Evolutionary conservation across 139 green algal genomes (phyloP), one percentile per base, ranked within the genome.

Genomic region (Chlamydomonas sp.): DNA sequence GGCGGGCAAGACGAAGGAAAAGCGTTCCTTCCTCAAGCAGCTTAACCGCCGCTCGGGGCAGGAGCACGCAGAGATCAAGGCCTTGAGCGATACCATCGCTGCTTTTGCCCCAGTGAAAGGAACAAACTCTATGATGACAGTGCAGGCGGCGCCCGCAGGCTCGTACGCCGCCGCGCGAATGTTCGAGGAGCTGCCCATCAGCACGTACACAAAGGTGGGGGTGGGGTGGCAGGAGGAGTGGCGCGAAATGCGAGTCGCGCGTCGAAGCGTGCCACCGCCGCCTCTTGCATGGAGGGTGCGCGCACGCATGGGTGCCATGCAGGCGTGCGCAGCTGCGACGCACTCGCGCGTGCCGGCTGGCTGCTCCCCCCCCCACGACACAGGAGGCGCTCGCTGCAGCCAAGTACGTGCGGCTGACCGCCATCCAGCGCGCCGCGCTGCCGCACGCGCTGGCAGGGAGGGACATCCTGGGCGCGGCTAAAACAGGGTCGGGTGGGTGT

Each of bases 401-500:
- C 66, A 83, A 85, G 29, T 97, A 84, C 54, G 69, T 77, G 1
- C 79, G 35, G 1, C 66, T 94, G 68, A 99, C 95, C 2, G 95
- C 92, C 8, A 94, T 99, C 37, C 95, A 99, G 82, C 77, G 90
- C 0, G 89, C 91, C 13, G 84, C 91, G 2, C 65, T 99, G 35
- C 95, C 95, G 1, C 92, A 97, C 54, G 92, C 92, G 5, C 83
- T 99, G 26, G 76, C 64, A 26, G 94, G 92, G 0, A 72, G 95
- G 0, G 94, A 99, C 63, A 79, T 98, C 4, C 79, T 99, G 38
- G 94, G 95, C 22, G 95, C 95, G 1, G 95, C 95, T 5, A 99
- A 98, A 73, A 99, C 94, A 1, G 95, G 95, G n/a, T 94, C 79
- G 16, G 93, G 92, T 36, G 98, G 98, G 80, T n/a, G n/a, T n/a